Conservation (phyloP, 2,329 filamentous ascomycete genomes). For the Ophidiomyces ophidiicola region DNA sequence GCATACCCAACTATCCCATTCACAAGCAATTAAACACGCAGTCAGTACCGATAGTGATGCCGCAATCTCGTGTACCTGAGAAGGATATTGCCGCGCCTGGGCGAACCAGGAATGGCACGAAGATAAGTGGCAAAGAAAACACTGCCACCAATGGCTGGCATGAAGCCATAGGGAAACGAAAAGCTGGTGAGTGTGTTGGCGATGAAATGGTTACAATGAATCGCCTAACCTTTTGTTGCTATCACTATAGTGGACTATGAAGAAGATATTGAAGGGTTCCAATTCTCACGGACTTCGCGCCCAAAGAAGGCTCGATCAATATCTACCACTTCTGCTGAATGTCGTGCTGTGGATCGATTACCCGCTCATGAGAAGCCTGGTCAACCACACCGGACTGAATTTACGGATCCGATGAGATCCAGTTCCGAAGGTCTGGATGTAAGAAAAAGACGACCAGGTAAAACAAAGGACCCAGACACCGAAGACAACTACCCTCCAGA, state of each 20-base stretch:
- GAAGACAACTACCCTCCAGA: background rate
- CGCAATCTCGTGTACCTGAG: constrained; percentile 12
- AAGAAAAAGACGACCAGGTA: constrained; percentile 20
- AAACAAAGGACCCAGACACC: constrained; percentile 17
- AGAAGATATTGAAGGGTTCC: constrained; percentile 66
- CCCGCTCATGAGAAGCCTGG: constrained; percentile 21
- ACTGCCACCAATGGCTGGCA: constrained; percentile 12
- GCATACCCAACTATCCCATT: background rate
- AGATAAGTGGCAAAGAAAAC: constrained; percentile 4
- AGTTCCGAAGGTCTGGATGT: constrained; percentile 18
- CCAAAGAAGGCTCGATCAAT: constrained; percentile 45
- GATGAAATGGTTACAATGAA: background rate
- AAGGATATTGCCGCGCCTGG: constrained; percentile 5
- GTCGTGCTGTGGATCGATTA: constrained; percentile 22
- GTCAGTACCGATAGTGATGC: constrained; percentile 8
- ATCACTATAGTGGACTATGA: constrained; percentile 43
- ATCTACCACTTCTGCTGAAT: constrained; percentile 27
- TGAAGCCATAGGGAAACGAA: constrained; percentile 29
- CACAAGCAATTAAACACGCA: background rate
- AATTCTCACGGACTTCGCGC: constrained; percentile 58
- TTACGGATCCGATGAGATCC: constrained; percentile 10
- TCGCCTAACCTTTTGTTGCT: constrained; percentile 6
- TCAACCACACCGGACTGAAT: constrained; percentile 31
- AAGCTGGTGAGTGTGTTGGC: constrained; percentile 30
- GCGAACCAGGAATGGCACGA: constrained; percentile 10